Evolutionary conservation across 2,329 filamentous ascomycete genomes (phyloP).

Genomic region (Penicillium sp.): DNA sequence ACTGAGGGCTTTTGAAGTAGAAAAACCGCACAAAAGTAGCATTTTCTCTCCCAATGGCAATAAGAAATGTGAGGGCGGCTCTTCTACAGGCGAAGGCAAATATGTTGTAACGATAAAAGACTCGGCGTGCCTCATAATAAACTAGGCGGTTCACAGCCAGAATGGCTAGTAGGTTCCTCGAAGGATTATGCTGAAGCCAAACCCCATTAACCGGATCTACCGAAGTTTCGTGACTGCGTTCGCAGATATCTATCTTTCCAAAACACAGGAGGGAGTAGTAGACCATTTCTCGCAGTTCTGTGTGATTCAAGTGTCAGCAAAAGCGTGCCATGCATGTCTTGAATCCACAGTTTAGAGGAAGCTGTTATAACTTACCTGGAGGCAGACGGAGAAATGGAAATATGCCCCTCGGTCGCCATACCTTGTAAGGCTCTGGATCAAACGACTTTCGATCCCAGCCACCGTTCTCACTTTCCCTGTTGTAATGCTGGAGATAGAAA

Average conservation of each 20-base stretch:
- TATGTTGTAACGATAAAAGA: conserved; percentile 6
- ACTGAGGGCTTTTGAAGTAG: not conserved
- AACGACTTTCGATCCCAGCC: not conserved
- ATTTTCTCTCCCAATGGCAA: conserved; percentile 4
- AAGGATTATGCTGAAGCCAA: conserved; percentile 4
- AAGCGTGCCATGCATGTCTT: too few relatives aligned
- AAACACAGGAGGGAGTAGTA: not conserved
- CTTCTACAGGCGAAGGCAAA: not conserved
- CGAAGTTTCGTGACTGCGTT: too few relatives aligned
- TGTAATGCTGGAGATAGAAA: not conserved
- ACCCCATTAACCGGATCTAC: not conserved
- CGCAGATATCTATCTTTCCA: not conserved
- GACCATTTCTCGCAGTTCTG: conserved; percentile 1
- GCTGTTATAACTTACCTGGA: not conserved
- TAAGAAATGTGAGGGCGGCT: conserved; percentile 1
- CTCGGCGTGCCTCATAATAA: conserved; percentile 8
- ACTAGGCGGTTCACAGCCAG: conserved; percentile 5
- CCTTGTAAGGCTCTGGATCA: not conserved
- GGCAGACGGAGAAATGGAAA: conserved; percentile 5
- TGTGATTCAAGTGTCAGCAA: not conserved
- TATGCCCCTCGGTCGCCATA: not conserved
- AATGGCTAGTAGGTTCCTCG: not conserved
- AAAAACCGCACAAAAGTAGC: too few relatives aligned
- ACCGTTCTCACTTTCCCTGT: not conserved
- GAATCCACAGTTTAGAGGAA: too few relatives aligned